Conservation (phyloP, 345 rosid genomes). For the Sapria himalayana region DNA sequence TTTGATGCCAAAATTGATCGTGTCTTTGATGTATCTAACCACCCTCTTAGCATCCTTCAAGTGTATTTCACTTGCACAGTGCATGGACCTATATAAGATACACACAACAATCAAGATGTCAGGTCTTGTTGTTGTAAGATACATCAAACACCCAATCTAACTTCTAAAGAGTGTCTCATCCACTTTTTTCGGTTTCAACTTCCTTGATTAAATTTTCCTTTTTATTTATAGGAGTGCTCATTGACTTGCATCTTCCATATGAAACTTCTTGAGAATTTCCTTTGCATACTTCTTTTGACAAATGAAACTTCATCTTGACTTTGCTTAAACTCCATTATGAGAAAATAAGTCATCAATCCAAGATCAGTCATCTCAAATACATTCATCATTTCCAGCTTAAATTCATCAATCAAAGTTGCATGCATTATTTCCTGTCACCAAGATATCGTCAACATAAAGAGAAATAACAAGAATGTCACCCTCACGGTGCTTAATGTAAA, state of each 20-base stretch:
- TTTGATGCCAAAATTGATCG: not conserved
- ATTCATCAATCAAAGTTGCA: not conserved
- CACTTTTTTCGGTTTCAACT: not conserved
- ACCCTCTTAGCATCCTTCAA: not conserved
- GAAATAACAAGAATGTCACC: not conserved
- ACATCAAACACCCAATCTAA: not conserved
- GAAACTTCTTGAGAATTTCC: not conserved
- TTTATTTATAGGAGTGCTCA: not conserved
- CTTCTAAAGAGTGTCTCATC: not conserved
- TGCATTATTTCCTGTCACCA: not conserved
- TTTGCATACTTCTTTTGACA: not conserved
- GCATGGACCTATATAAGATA: not conserved
- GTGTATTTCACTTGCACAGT: not conserved
- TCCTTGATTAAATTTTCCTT: not conserved
- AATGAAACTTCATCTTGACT: no score
- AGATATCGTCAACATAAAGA: conserved; percentile 1
- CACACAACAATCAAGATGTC: not conserved
- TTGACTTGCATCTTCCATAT: not conserved
- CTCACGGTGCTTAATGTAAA: not conserved
- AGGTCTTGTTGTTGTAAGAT: not conserved
- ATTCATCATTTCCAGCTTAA: not conserved
- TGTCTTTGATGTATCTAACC: not conserved
- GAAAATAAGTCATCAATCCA: not conserved
- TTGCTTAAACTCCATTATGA: not conserved
- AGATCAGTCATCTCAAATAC: not conserved